These are phyloP conservation scores for Rickenella mellea DNA, from an alignment of 768 basidiomycete species.

Conservation along the genomic window DNA sequence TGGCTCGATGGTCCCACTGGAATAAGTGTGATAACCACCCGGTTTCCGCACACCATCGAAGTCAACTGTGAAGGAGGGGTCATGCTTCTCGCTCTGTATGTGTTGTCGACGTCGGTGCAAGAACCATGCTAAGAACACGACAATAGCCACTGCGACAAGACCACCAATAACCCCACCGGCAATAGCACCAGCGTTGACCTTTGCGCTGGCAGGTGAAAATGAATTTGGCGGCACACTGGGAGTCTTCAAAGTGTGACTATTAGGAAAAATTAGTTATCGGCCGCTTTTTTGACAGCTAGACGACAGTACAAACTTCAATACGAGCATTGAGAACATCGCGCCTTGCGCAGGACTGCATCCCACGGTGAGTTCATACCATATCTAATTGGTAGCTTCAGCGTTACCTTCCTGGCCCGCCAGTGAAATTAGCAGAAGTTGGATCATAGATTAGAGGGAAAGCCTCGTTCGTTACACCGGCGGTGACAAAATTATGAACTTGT, in stretches of 20 bases:
- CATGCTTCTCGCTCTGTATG: too few species aligned
- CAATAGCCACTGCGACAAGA: neutral
- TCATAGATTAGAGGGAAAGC: neutral
- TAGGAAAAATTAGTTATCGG: too few species aligned
- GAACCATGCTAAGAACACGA: neutral
- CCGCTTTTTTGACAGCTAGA: too few species aligned
- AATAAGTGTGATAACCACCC: neutral
- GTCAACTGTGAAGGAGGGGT: neutral
- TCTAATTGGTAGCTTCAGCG: too few species aligned
- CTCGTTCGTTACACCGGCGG: neutral
- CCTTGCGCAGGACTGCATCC: constrained; percentile 1
- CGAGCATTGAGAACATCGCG: neutral
- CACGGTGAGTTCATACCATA: too few species aligned
- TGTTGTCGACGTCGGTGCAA: neutral
- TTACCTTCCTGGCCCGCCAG: neutral
- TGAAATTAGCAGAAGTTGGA: neutral
- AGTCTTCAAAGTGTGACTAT: too few species aligned
- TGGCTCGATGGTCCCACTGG: neutral
- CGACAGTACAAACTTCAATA: neutral
- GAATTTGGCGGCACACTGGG: too few species aligned
- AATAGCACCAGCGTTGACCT: neutral
- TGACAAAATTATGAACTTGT: neutral
- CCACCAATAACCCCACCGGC: neutral
- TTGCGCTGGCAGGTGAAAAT: too few species aligned
- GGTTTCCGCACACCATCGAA: neutral